A percentile compares a stretch with the other conserved stretches of the same genome.
Conservation (phyloP, 306 rosid species). For the Glycyrrhiza uralensis region DNA sequence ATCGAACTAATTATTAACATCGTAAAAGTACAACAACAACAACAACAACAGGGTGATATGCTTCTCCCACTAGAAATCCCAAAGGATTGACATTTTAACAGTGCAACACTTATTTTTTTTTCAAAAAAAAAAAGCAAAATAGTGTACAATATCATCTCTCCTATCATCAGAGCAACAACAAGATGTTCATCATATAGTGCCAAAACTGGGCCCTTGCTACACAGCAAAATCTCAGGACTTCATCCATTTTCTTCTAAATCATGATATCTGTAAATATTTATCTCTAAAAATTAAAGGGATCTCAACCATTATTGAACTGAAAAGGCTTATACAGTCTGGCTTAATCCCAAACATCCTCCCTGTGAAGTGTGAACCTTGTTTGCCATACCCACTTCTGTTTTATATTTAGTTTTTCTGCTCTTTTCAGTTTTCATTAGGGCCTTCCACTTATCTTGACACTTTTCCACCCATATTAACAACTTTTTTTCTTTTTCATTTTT, state of each 20-base stretch:
- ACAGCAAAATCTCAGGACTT: constrained; percentile 5
- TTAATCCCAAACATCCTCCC: constrained; percentile 24
- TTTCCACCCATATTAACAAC: background rate
- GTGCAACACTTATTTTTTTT: constrained; percentile 8
- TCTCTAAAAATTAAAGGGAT: constrained; percentile 14
- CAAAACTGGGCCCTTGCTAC: constrained; percentile 23
- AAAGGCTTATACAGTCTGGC: constrained; percentile 23
- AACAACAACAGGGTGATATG: background rate
- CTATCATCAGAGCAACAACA: constrained; percentile 19
- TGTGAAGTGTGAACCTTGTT: background rate
- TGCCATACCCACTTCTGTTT: constrained; percentile 3
- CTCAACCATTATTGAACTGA: constrained; percentile 31
- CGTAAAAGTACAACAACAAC: background rate
- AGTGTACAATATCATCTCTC: constrained; percentile 16
- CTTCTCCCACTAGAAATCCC: background rate
- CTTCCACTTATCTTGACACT: constrained; percentile 13
- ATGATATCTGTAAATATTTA: constrained; percentile 26
- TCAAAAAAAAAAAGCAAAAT: background rate
- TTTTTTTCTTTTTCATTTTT: background rate
- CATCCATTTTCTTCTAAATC: constrained; percentile 20
- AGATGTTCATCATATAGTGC: constrained; percentile 20
- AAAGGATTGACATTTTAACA: background rate
- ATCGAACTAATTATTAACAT: constrained; percentile 9
- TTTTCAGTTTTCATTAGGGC: background rate
- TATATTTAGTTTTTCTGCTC: constrained; percentile 19